These are phyloP conservation scores for Lagenaria siceraria DNA, from an alignment of 306 rosid species.

Conservation along the genomic window DNA sequence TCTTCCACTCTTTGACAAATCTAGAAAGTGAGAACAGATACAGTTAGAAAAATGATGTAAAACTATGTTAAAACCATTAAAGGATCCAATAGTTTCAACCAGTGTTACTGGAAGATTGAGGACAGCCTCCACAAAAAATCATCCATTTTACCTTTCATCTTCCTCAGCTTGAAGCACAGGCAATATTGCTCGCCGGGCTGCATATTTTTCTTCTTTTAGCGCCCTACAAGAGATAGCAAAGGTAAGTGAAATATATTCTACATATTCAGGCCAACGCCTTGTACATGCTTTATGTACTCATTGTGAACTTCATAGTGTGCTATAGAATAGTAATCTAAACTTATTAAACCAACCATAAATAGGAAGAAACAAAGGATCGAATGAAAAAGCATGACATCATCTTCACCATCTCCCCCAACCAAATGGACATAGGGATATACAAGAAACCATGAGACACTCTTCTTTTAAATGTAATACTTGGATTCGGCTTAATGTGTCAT, in stretches of 20 bases:
- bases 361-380: not conserved
- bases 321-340: not conserved
- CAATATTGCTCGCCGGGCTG: slow-evolving; percentile 82
- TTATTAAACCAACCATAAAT: not conserved
- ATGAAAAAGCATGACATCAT: not conserved
- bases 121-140: not conserved
- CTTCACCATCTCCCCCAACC: not conserved
- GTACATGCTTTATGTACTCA: not conserved
- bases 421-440: not conserved
- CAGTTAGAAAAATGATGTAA: not conserved
- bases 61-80: not conserved
- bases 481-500: not conserved
- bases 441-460: not conserved
- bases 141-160: slow-evolving; percentile 68
- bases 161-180: slow-evolving; percentile 98
- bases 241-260: not conserved
- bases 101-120: not conserved
- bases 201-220: slow-evolving; percentile 81
- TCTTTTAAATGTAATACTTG: not conserved
- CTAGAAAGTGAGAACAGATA: slow-evolving; percentile 24
- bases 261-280: not conserved
- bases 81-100: not conserved
- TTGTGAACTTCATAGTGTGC: not conserved
- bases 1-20: slow-evolving; percentile 93
- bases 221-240: slow-evolving; percentile 37